Evolutionary conservation across 2,329 filamentous ascomycete genomes (phyloP), one percentile per base, ranked within the genome.

Genomic region (Pseudogymnoascus sp.): DNA sequence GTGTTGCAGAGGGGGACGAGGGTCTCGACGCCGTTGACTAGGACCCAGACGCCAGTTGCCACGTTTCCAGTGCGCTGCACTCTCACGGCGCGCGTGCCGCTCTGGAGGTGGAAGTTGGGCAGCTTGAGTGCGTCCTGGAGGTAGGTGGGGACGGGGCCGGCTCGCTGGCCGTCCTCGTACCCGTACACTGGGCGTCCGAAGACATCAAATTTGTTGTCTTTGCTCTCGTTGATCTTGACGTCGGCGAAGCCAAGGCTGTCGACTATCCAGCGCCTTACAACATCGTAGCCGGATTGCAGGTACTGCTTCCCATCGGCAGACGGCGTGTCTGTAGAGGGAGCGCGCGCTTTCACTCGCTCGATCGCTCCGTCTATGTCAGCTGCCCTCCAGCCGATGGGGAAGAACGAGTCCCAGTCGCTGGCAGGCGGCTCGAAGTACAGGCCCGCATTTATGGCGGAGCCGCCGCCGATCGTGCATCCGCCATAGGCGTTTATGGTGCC

Each of bases 361-460:
- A 79, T 81, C 0, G 81, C 79, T n/a, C 68, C 69, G 46, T 75
- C 66, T 66, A 84, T 78, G 64, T 83, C 81, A 1, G 68, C 70
- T 50, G 76, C 79, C 68, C 81, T 82, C 82, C 82, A 84, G 12
- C 78, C 79, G 0, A 70, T 65, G 0, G 80, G 80, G 61, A 79
- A 78, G 60, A 80, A 82, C 6, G 75, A 70, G 67, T 83, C 79
- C 75, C 78, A 83, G 65, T 84, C 81, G 1, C 78, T 79, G 1
- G 78, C 77, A 0, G 81, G 81, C 5, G 81, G 81, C 65, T 83
- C 77, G 65, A 83, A 82, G 69, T 78, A 83, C 1, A 83, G 69
- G 7, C 81, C 81, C 5, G 81, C 81, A 62, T 84, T 84, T 70
- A 84, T 81, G 8, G 81, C 80, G 56, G 78, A 81, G 63, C 76